Percentiles rank a stretch among this genome's conserved stretches.
These are phyloP conservation scores for Fusarium nodosum DNA, from an alignment of 2,329 filamentous ascomycete genomes.

Conservation along the genomic window DNA sequence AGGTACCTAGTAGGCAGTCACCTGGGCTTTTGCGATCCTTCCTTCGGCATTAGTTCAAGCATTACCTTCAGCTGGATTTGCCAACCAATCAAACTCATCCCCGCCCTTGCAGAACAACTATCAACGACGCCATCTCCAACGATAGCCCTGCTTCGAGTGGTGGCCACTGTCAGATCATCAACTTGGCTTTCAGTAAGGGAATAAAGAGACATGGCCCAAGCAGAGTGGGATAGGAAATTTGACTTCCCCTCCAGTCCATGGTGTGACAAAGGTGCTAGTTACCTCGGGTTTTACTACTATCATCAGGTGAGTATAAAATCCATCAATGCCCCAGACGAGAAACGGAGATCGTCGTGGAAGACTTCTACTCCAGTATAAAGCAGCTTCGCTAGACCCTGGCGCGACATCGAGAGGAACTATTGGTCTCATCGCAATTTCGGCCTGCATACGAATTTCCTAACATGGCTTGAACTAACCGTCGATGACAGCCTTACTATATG, in stretches of 20 bases:
- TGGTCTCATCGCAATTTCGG: slow-evolving; percentile 41
- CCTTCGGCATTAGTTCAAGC: slow-evolving; percentile 7
- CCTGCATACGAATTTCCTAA: slow-evolving; percentile 30
- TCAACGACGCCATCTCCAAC: slow-evolving; percentile 36
- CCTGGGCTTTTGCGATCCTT: neutral
- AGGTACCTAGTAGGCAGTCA: neutral
- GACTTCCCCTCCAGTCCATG: slow-evolving; percentile 9
- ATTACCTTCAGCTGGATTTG: slow-evolving; percentile 20
- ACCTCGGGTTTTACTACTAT: neutral
- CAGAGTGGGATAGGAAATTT: slow-evolving; percentile 6
- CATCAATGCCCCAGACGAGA: slow-evolving; percentile 1
- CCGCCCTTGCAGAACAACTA: slow-evolving; percentile 15
- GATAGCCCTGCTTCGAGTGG: slow-evolving; percentile 28
- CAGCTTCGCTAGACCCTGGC: slow-evolving; percentile 2
- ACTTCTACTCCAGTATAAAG: neutral
- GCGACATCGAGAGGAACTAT: slow-evolving; percentile 3
- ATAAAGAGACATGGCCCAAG: slow-evolving; percentile 16
- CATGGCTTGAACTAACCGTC: slow-evolving; percentile 2
- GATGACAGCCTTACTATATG: slow-evolving; percentile 1
- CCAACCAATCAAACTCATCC: slow-evolving; percentile 37
- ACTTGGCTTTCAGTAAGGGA: slow-evolving; percentile 23
- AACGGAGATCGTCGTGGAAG: neutral
- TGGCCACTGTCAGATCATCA: slow-evolving; percentile 18
- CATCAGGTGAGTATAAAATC: slow-evolving; percentile 26
- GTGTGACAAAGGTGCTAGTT: slow-evolving; percentile 31